Percentiles rank a stretch among this genome's conserved stretches.
These are phyloP conservation scores for Camelina hispida DNA, from an alignment of 345 rosid genomes.

Conservation along the genomic window DNA sequence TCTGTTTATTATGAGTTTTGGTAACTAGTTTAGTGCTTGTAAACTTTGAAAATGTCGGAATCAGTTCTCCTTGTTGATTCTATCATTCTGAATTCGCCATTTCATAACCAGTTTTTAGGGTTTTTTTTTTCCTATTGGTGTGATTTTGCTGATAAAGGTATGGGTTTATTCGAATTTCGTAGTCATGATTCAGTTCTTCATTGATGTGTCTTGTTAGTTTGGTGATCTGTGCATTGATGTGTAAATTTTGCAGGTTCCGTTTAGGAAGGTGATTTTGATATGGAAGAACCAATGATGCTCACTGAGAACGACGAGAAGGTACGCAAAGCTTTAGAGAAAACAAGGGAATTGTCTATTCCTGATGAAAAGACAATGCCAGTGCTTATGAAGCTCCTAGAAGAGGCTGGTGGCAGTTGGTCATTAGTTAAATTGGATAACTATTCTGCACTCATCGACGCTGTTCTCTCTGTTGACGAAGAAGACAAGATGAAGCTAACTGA, in stretches of 20 bases:
- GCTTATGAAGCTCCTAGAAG: slow-evolving; percentile 49
- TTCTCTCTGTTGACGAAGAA: slow-evolving; percentile 54
- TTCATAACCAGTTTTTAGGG: not conserved
- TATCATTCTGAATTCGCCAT: slow-evolving; percentile 11
- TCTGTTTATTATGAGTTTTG: not conserved
- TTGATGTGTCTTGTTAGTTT: not conserved
- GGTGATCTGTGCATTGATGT: not conserved
- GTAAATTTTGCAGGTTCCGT: slow-evolving; percentile 17
- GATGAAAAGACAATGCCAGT: slow-evolving; percentile 54
- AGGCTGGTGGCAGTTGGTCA: slow-evolving; percentile 62
- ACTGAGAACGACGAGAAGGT: slow-evolving; percentile 36
- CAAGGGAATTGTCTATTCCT: slow-evolving; percentile 54
- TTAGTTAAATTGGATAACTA: slow-evolving; percentile 62
- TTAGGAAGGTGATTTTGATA: not conserved
- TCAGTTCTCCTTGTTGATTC: not conserved
- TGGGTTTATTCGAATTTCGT: not conserved
- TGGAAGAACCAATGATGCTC: not conserved
- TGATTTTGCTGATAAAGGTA: not conserved
- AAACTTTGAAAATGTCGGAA: not conserved
- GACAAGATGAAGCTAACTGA: slow-evolving; percentile 34
- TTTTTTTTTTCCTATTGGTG: not conserved
- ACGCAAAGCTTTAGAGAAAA: slow-evolving; percentile 48
- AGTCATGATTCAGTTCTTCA: not conserved
- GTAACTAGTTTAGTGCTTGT: not conserved
- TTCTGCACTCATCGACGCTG: slow-evolving; percentile 58